Base-by-base conservation (phyloP, 2,329 filamentous ascomycete genomes). In the Teratosphaeriaceae sp. region DNA sequence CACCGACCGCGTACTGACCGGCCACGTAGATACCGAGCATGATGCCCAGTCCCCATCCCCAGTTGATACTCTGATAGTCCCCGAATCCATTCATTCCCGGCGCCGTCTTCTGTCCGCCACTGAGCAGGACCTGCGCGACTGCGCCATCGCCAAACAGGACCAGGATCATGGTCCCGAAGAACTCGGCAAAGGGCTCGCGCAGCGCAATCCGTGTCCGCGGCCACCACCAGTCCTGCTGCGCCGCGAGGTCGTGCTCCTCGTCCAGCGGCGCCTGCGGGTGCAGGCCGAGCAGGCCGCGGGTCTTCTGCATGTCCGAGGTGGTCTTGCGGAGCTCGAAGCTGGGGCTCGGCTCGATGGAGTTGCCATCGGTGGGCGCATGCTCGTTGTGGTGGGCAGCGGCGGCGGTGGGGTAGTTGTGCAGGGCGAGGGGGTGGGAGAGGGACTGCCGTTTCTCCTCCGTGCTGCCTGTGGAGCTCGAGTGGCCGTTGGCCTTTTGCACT, bases 1-100 rank as follows among this genome's bases (percentile, higher is more conserved):
- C n/a, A n/a, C n/a, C n/a, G n/a, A n/a, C n/a, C n/a, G n/a, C n/a
- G n/a, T n/a, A 40, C 37, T 35, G 21, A 16, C 56, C 58, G 7
- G 57, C 58, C 7, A 55, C 51, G 18, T 41, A 63, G 12, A 61
- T 63, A 78, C 80, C 80, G 2, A 85, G 68, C 78, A 84, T 84
- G 45, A 83, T 76, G 6, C 78, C 81, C 15, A 84, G 63, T 21
- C 79, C 75, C 60, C 65, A 68, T 27, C 65, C 67, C 67, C 68
- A 71, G 4, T 57, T 63, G 16, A 70, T 67, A 5, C 53, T 61
- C 38, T 69, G 65, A 42, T 70, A 71, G 6, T 54, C 38, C 1
- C 68, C 68, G 42, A 63, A 71, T 0, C 67, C 67, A 23, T 65
- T 60, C 1, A 62, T 65, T 2, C 68, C 67, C 1, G 67, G 68